phyloP scores from a whole-genome alignment of 1,284 basidiomycete genomes.

The Ceratobasidium sp. region DNA sequence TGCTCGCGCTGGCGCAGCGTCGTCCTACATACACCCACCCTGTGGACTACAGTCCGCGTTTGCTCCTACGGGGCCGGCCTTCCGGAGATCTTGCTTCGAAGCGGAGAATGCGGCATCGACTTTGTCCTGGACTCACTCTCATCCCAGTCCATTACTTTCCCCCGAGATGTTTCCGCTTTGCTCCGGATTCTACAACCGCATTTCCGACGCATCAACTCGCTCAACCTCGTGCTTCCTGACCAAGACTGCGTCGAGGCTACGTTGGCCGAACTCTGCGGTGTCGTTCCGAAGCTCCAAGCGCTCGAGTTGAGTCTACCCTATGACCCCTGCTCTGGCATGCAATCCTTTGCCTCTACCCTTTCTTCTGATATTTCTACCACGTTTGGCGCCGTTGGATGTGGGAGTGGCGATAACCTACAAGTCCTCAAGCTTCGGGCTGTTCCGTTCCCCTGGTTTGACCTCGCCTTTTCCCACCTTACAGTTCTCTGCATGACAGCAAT shows the following conservation, averaged over 20 bases:
- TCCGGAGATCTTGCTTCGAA: constrained; percentile 27
- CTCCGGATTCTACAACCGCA: constrained; percentile 26
- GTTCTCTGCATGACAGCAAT: constrained; percentile 20
- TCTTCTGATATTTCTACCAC: constrained; percentile 6
- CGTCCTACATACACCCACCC: constrained; percentile 33
- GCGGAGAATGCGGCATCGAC: constrained; percentile 28
- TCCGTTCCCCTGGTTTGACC: constrained; percentile 29
- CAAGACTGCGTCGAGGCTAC: constrained; percentile 35
- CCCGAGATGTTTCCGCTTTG: constrained; percentile 38
- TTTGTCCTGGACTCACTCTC: constrained; percentile 33
- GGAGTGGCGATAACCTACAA: constrained; percentile 35
- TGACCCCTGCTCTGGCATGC: constrained; percentile 34
- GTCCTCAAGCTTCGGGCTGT: constrained; percentile 35
- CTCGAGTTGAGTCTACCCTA: constrained; percentile 38
- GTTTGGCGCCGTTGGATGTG: constrained; percentile 23
- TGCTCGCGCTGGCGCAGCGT: constrained; percentile 38
- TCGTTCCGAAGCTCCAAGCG: constrained; percentile 25
- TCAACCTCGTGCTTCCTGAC: constrained; percentile 33
- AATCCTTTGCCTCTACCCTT: constrained; percentile 23
- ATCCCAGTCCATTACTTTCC: constrained; percentile 28
- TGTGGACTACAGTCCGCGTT: constrained; percentile 28
- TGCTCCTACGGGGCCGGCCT: constrained; percentile 32
- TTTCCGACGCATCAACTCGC: constrained; percentile 18
- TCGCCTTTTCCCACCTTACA: constrained; percentile 37
- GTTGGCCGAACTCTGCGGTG: constrained; percentile 23